Conservation (phyloP, 805 yeast species). For the Ogataea haglerorum region DNA sequence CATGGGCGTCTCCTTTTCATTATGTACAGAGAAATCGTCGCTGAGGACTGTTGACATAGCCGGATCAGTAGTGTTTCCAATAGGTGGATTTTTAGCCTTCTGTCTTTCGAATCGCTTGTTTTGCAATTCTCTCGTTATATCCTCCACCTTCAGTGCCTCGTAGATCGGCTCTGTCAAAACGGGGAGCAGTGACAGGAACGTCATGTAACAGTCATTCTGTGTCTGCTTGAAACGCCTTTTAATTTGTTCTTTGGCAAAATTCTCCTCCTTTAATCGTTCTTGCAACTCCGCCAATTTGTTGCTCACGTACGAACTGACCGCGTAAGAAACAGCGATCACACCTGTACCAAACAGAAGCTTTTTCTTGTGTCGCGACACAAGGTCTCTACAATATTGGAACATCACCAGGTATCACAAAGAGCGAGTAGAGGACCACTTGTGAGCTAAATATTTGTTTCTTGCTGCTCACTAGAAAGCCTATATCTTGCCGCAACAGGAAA, state of each 20-base stretch:
- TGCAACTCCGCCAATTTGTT: constrained; percentile 48
- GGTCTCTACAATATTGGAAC: constrained; percentile 34
- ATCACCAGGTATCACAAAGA: constrained; percentile 15
- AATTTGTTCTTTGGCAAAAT: constrained; percentile 62
- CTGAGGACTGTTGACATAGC: constrained; percentile 31
- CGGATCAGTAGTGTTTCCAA: constrained; percentile 14
- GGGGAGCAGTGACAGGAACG: constrained; percentile 78
- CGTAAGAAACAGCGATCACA: constrained; percentile 41
- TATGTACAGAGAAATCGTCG: constrained; percentile 39
- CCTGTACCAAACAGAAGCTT: constrained; percentile 44
- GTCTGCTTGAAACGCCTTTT: constrained; percentile 86
- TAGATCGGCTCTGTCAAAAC: constrained; percentile 65
- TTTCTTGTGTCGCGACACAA: constrained; percentile 42
- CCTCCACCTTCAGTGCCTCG: constrained; percentile 64
- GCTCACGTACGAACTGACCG: constrained; percentile 41
- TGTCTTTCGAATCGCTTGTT: constrained; percentile 45
- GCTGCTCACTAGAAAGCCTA: constrained; percentile 16
- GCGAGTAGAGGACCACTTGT: not conserved
- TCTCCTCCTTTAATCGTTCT: constrained; percentile 50
- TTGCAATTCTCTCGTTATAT: constrained; percentile 66
- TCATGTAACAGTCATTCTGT: constrained; percentile 82
- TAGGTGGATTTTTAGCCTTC: constrained; percentile 6
- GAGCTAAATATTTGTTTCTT: constrained; percentile 5
- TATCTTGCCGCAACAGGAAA: constrained; percentile 19
- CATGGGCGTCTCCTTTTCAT: constrained; percentile 12